Conservation (phyloP, 257 asterid species). For the Prunella vulgaris region DNA sequence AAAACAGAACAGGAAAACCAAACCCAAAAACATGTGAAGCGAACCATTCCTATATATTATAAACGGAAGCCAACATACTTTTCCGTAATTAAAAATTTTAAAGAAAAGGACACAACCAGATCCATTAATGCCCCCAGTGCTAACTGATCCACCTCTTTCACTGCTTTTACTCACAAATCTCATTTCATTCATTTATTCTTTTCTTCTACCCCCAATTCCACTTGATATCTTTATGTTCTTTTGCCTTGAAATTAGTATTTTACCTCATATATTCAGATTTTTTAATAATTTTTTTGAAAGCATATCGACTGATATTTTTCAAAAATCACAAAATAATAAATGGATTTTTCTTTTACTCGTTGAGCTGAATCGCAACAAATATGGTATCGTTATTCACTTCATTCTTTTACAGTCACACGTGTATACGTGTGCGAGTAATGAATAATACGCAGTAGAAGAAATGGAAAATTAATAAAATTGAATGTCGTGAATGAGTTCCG, state of each 20-base stretch:
- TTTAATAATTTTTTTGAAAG: too few relatives aligned
- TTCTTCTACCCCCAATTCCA: background rate
- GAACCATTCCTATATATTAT: slow-evolving; percentile 9
- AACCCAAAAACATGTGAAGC: slow-evolving; percentile 24
- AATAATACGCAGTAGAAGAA: background rate
- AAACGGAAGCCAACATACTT: slow-evolving; percentile 15
- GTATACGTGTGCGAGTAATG: too few relatives aligned
- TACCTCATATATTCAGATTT: background rate
- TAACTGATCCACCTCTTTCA: slow-evolving; percentile 24
- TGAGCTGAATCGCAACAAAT: background rate
- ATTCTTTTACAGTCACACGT: background rate
- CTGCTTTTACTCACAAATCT: slow-evolving; percentile 8
- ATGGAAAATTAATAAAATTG: background rate
- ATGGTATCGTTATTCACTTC: too few relatives aligned
- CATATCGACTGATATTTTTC: background rate
- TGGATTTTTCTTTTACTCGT: background rate
- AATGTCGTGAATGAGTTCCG: background rate
- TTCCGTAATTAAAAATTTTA: background rate
- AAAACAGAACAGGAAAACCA: slow-evolving; percentile 20
- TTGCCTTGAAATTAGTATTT: background rate
- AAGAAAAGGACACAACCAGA: background rate
- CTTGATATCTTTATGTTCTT: too few relatives aligned
- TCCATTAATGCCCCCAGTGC: slow-evolving; percentile 18
- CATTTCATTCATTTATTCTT: slow-evolving; percentile 1
- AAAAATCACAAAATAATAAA: background rate